Evolutionary conservation across 2,329 filamentous ascomycete species (phyloP).

Genomic region (Aspergillus costaricaensis): DNA sequence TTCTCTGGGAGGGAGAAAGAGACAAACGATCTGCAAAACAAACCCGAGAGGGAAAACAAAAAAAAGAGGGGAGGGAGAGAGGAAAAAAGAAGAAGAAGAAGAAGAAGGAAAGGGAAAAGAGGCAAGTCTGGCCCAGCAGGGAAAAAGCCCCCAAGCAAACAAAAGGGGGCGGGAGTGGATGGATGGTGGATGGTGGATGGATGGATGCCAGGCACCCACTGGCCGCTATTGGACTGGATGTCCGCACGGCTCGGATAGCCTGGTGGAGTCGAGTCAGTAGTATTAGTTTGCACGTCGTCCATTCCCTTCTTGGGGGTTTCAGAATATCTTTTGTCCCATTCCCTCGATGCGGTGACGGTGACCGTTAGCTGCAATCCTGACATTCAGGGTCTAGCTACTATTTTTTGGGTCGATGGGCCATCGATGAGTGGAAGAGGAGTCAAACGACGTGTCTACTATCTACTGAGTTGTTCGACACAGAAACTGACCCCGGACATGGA

Average conservation of each 20-base stretch:
- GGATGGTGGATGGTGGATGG: not conserved
- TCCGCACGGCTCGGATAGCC: constrained; percentile 17
- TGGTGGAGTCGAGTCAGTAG: too few species aligned
- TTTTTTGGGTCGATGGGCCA: too few species aligned
- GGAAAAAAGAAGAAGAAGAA: constrained; percentile 12
- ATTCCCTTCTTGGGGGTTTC: not conserved
- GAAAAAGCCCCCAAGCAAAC: not conserved
- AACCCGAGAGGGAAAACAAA: constrained; percentile 11
- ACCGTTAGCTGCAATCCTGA: not conserved
- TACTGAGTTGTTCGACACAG: too few species aligned
- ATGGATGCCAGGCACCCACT: not conserved
- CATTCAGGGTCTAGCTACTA: not conserved
- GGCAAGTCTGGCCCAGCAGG: constrained; percentile 8
- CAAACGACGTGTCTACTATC: too few species aligned
- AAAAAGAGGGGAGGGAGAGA: constrained; percentile 12
- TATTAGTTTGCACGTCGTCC: too few species aligned
- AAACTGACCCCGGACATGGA: too few species aligned
- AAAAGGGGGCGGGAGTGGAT: constrained; percentile 4
- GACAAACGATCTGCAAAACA: constrained; percentile 8
- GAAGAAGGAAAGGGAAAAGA: constrained; percentile 3
- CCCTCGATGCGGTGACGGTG: not conserved
- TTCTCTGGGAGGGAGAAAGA: constrained; percentile 14
- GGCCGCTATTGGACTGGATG: constrained; percentile 13
- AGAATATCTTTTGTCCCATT: not conserved
- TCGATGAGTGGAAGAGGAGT: too few species aligned